Evolutionary conservation across 2,329 filamentous ascomycete genomes (phyloP), one percentile per base, ranked within the genome.

Genomic region (Scopulariopsis brevicaulis): DNA sequence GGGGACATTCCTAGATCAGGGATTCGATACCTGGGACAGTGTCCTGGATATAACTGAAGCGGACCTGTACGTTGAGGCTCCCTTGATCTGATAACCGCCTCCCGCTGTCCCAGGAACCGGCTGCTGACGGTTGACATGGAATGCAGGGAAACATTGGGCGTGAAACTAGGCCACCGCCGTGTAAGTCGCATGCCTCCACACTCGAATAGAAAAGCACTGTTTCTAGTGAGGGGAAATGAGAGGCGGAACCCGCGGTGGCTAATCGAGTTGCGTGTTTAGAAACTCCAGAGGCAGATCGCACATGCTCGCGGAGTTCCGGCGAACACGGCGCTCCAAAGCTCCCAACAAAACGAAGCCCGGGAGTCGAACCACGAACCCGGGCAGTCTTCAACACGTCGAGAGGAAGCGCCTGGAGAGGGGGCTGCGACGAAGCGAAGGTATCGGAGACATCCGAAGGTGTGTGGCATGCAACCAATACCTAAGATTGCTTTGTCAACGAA

Each of bases 1-100:
- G 60, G 78, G 85, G 63, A 73, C 77, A 58, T 89, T 94, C 64
- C 69, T 89, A 51, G 83, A 89, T 57, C 88, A 93, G 71, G 89
- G 89, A 3, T 94, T 94, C 69, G 89, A 94, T 69, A 84, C 85
- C 12, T 93, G 89, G 89, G 87, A 90, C 37, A 91, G 86, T 1
- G 85, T 93, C 58, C 76, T 91, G 55, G 89, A 93, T 67, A 91
- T 94, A 57, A 90, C 89, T 60, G 89, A 93, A 70, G 88, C 87
- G 25, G 89, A 94, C 66, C 77, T 94, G 86, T 90, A 71, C 69
- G 84, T 73, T 67, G 14, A 53, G 28, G 37, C 24, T 32, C 15
- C 34, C 48, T 18, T 52, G 3, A 14, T 11, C 22, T 24, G 11
- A 22, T n/a, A 24, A 12, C 46, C 3, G 20, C 20, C 20, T 50